These are phyloP conservation scores for Funneliformis caledonium DNA, from an alignment of 371 early-diverging fungal genomes.

Conservation along the genomic window DNA sequence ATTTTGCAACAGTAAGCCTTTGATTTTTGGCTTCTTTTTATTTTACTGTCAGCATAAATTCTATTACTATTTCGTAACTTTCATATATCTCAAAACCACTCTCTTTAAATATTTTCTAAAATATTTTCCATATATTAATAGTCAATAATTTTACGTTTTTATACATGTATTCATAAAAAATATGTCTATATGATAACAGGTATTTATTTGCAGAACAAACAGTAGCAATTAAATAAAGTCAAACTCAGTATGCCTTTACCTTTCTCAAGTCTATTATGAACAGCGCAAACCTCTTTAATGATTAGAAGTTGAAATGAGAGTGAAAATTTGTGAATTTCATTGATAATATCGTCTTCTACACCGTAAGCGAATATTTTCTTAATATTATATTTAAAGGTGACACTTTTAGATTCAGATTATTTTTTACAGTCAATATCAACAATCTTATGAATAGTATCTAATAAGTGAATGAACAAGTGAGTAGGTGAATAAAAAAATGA, in stretches of 20 bases:
- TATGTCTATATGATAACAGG: too few species aligned
- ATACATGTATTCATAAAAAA: too few species aligned
- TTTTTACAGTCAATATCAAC: background rate
- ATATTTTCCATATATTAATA: too few species aligned
- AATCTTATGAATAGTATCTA: background rate
- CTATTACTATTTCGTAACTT: background rate
- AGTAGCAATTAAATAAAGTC: too few species aligned
- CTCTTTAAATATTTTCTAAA: background rate
- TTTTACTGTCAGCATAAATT: background rate
- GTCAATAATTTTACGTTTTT: too few species aligned
- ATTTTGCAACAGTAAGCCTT: background rate
- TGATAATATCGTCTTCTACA: conserved; percentile 3
- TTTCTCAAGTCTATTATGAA: conserved; percentile 19
- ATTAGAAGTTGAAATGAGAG: background rate
- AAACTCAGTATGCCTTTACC: background rate
- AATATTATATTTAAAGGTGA: background rate
- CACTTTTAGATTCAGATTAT: conserved; percentile 9
- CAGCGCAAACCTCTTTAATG: background rate
- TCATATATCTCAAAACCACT: conserved; percentile 31
- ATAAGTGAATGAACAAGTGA: background rate
- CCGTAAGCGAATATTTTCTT: conserved; percentile 16
- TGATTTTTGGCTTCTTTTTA: conserved; percentile 15
- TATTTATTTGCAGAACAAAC: too few species aligned
- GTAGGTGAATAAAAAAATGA: too few species aligned
- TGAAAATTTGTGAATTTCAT: conserved; percentile 19